Evolutionary conservation across 2,329 filamentous ascomycete species (phyloP), one percentile per base, ranked within the genome.

Genomic region (Trichophyton equinum): DNA sequence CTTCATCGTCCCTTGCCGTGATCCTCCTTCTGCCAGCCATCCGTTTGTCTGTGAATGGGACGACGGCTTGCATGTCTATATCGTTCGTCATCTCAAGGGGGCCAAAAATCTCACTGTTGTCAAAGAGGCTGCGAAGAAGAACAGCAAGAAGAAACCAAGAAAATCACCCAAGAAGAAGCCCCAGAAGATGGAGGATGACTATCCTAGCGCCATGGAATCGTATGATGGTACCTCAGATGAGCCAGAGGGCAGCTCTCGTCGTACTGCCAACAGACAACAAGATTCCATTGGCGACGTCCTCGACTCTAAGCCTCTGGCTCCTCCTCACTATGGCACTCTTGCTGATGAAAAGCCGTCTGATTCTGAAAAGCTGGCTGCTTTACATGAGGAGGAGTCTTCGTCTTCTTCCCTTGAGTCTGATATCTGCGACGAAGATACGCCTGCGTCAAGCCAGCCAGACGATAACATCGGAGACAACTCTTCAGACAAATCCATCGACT

Each of bases 1-100:
- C 2, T 65, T 65, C 46, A 57, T 65, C 7, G 58, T 62, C 22
- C 61, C 64, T 13, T 63, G 44, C 25, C 47, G 57, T 53, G 42
- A 57, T 18, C 62, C 64, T 1, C 18, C 9, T 9, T 25, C 30
- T 11, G 20, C 25, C 3, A 4, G 51, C 4, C 20, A 60, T 47
- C 20, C 13, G 6, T 64, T 59, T 36, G 20, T n/a, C 5, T 53
- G 59, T 11, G 56, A 61, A 15, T 62, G 61, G 59, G 55, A 61
- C 25, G 25, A 40, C 4, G 58, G 51, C 6, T 36, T 57, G 33
- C 5, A 22, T 5, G 53, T 62, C 33, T 64, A 55, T 61, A 27
- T 65, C 3, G 55, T 63, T 51, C 59, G 51, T 11, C 49, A 8
- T 4, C 33, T 36, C 33, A 36, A 36, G 33, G 33, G 11, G 11